Evolutionary conservation across 208 protist species (phyloP), one percentile per base, ranked within the genome.

Genomic region (Novymonas esmeraldas): DNA sequence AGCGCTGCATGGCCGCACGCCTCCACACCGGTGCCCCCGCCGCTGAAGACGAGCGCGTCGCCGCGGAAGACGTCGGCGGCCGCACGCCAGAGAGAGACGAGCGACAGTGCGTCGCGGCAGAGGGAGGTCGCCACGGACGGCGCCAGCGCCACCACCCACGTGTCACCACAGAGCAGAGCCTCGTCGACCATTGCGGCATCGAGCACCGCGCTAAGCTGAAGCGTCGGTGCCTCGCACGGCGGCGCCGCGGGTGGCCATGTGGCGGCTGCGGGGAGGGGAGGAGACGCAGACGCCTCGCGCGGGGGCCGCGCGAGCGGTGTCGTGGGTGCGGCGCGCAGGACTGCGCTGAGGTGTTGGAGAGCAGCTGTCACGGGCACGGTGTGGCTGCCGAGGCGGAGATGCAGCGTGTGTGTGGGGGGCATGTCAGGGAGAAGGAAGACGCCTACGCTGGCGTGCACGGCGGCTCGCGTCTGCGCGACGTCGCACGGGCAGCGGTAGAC

Each of bases 141-240:
- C 18, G 70, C 64, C 54, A 56, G 54, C 13, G 41, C 20, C 13
- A 93, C 44, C 14, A 81, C 39, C 88, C 84, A 91, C 24, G 75
- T 73, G 58, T 89, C 78, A 0, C 82, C 88, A 42, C 74, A 85
- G 36, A 94, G 46, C 20, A 71, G 41, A 6, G 71, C 60, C 36
- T 94, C 88, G 33, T 86, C 76, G 13, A 94, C 63, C 0, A 55
- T 18, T 6, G 69, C 58, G 14, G 74, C 61, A 11, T 49, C 39
- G 7, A 94, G 44, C 33, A 84, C 62, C 7, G 77, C 77, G 22
- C 54, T 29, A 29, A 59, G 54, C 6, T 59, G 54, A 29, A 59
- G 54, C 14, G 36, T 59, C 1, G 26, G 64, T 29, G 49, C 41
- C 13, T n/a, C n/a, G n/a, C n/a, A n/a, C n/a, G n/a, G n/a, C n/a